Evolutionary conservation across 2,329 filamentous ascomycete species (phyloP), one percentile per base, ranked within the genome.

Genomic region (Phialophora tarda): DNA sequence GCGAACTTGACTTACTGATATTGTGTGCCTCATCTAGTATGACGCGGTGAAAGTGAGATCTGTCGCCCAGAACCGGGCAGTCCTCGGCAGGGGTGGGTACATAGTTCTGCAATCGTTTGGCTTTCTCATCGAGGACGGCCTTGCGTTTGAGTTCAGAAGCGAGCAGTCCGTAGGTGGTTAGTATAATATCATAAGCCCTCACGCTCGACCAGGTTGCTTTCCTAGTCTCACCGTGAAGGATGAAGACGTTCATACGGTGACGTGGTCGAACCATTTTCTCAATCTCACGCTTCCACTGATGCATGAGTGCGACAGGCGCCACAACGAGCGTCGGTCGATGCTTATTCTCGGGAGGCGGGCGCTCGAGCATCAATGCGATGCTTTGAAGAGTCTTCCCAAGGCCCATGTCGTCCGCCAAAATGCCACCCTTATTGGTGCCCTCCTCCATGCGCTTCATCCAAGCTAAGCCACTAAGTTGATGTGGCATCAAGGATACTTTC

Each of bases 231-330:
- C 86, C 86, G 73, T 96, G 92, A 64, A 91, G 85, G 34, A 93
- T 83, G 71, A 86, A 88, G 1, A 91, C 87, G 0, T 82, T 87
- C 14, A 96, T 78, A 34, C 82, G 80, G 74, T 90, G 82, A 17
- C 74, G 74, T 0, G 78, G 71, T 67, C 88, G 88, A 41, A 95
- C 78, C 77, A 93, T 93, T 44, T 83, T 85, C 65, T 82, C 77
- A 55, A 97, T 91, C 76, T 97, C 93, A 56, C 88, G 85, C 73
- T 91, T 88, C 93, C 93, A 97, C 75, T 97, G 93, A 17, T 88
- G 86, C 76, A 96, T 85, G 17, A 97, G 81, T 2, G 91, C 89
- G 11, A 96, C 87, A 0, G 92, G 92, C 0, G 89, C 91, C 56
- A 96, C 83, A 56, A 97, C 92, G 26, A 97, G 80, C n/a, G 89